Conservation (phyloP, 2,329 filamentous ascomycete species). For the Ceratocystis alfenasii region DNA sequence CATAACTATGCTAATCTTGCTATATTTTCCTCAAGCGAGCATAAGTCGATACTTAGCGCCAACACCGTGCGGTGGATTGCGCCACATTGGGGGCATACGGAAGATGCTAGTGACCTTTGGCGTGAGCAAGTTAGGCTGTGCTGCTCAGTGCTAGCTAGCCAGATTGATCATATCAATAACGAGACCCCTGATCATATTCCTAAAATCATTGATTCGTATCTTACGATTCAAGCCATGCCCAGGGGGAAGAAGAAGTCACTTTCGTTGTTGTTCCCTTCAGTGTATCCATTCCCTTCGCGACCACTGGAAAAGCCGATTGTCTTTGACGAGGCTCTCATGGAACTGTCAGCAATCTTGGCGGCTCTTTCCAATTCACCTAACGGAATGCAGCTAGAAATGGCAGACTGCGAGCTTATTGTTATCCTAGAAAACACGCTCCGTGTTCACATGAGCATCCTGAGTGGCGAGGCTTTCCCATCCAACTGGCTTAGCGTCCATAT, state of each 20-base stretch:
- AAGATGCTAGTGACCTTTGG: conserved; percentile 70
- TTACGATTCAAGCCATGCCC: conserved; percentile 52
- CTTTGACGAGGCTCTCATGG: conserved; percentile 79
- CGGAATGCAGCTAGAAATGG: conserved; percentile 61
- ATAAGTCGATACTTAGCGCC: conserved; percentile 58
- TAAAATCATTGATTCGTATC: conserved; percentile 81
- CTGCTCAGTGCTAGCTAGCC: conserved; percentile 81
- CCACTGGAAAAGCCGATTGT: conserved; percentile 45
- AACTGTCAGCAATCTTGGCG: conserved; percentile 77
- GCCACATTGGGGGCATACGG: conserved; percentile 77
- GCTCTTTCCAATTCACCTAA: conserved; percentile 60
- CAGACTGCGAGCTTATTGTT: conserved; percentile 59
- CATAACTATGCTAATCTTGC: conserved; percentile 78
- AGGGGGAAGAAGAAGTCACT: conserved; percentile 50
- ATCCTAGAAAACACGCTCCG: conserved; percentile 69
- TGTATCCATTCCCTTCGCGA: conserved; percentile 78
- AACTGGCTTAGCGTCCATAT: conserved; percentile 90
- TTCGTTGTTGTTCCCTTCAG: conserved; percentile 77
- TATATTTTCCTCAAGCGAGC: conserved; percentile 67
- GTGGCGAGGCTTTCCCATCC: conserved; percentile 77
- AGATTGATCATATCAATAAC: conserved; percentile 64
- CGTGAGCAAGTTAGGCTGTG: conserved; percentile 86
- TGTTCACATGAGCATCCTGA: conserved; percentile 78
- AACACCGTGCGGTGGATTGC: conserved; percentile 85
- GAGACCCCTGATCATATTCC: conserved; percentile 83